Evolutionary conservation across 192 early-diverging fungal species (phyloP).

Genomic region (Backusella westeae): DNA sequence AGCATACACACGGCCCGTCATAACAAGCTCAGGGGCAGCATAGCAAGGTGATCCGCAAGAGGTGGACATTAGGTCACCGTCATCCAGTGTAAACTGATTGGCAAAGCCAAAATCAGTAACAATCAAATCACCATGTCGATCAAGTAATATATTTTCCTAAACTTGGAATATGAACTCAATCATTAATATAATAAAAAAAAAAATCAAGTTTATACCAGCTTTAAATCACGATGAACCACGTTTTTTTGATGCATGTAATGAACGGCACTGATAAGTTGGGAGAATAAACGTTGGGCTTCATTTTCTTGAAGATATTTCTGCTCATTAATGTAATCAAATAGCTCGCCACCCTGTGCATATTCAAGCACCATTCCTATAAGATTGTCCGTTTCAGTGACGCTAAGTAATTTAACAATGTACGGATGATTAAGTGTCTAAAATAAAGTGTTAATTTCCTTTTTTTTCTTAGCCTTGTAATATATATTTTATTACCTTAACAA

Average conservation of each 20-base stretch:
- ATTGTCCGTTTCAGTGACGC: conserved; percentile 79
- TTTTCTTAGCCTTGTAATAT: neutral
- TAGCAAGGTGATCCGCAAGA: conserved; percentile 98
- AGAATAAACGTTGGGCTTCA: conserved; percentile 87
- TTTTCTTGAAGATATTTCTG: conserved; percentile 85
- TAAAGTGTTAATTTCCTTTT: neutral
- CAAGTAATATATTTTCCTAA: conserved; percentile 92
- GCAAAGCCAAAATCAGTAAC: conserved; percentile 99
- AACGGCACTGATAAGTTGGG: conserved; percentile 88
- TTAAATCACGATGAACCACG: conserved; percentile 96
- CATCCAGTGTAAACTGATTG: conserved; percentile 66
- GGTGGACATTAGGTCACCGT: conserved; percentile 83
- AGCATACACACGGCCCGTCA: conserved; percentile 90
- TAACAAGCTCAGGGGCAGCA: conserved; percentile 95
- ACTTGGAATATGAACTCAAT: neutral
- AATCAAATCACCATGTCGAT: conserved; percentile 86
- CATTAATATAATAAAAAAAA: neutral
- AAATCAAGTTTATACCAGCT: conserved; percentile 65
- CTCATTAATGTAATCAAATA: conserved; percentile 94
- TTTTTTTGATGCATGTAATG: conserved; percentile 86
- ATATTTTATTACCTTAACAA: conserved; percentile 71
- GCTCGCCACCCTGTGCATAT: conserved; percentile 83
- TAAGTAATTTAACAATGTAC: conserved; percentile 73
- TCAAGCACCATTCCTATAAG: conserved; percentile 87
- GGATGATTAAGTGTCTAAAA: conserved; percentile 76